Evolutionary conservation across 202 grass and related monocot species (phyloP).

Genomic region (Cymbopogon flexuosus): DNA sequence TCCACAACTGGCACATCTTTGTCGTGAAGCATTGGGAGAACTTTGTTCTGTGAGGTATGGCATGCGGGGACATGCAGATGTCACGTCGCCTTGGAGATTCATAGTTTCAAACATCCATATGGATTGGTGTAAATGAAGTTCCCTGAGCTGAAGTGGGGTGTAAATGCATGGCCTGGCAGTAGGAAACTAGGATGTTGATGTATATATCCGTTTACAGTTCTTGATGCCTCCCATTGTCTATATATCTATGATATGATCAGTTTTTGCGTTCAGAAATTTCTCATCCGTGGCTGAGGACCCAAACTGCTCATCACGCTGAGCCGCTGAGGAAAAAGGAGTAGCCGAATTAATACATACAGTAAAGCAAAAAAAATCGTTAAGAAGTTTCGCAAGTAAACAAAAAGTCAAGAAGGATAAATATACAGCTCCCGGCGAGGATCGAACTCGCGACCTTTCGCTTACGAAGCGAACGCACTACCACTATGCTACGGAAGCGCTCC

Average conservation of each 20-base stretch:
- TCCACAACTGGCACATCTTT: conserved; percentile 7
- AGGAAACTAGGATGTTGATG: conserved; percentile 5
- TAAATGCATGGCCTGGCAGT: background rate
- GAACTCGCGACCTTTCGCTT: conserved; percentile 78
- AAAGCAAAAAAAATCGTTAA: no score
- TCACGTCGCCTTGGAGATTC: background rate
- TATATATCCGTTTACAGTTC: background rate
- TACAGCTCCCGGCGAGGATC: conserved; percentile 56
- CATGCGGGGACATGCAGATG: background rate
- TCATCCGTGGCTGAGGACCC: background rate
- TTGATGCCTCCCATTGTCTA: background rate
- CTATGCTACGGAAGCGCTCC: conserved; percentile 59
- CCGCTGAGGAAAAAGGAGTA: background rate
- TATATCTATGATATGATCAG: background rate
- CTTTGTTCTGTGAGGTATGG: background rate
- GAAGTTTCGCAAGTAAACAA: no score
- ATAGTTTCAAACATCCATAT: background rate
- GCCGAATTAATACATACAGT: no score
- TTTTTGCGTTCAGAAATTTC: background rate
- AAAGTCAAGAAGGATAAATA: no score
- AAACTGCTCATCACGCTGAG: background rate
- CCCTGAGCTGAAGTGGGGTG: background rate
- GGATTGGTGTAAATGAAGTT: background rate
- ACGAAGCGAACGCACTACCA: conserved; percentile 79
- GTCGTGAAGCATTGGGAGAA: background rate